Conservation (phyloP, 1,139 yeast species). For the Geotrichum fermentans region DNA sequence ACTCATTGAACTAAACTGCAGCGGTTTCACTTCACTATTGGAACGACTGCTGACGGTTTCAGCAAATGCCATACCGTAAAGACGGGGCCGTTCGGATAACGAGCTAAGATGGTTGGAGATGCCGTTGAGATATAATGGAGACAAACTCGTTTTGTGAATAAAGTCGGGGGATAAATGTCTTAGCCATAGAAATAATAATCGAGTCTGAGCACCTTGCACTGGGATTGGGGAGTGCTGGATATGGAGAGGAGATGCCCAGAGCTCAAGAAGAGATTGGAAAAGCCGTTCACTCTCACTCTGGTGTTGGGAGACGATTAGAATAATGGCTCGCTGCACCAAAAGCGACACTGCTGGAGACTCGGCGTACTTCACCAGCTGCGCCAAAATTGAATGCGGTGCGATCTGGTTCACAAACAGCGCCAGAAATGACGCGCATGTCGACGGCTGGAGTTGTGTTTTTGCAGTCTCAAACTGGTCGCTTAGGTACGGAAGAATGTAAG, state of each 20-base stretch:
- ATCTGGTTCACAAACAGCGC: background rate
- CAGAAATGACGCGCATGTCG: background rate
- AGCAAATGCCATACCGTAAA: constrained; percentile 47
- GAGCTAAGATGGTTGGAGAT: constrained; percentile 47
- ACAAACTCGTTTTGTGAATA: constrained; percentile 31
- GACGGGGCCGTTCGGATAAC: constrained; percentile 41
- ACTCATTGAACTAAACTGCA: constrained; percentile 41
- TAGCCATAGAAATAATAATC: constrained; percentile 28
- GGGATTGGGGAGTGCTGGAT: constrained; percentile 26
- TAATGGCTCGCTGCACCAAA: constrained; percentile 6
- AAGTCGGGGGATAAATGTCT: constrained; percentile 28
- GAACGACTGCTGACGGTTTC: constrained; percentile 43
- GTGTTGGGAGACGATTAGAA: constrained; percentile 1
- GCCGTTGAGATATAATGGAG: constrained; percentile 40
- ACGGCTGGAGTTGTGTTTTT: background rate
- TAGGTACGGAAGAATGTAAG: constrained; percentile 15
- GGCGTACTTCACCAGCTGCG: constrained; percentile 10
- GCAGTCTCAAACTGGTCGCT: background rate
- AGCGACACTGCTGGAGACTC: constrained; percentile 1
- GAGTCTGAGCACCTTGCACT: constrained; percentile 30
- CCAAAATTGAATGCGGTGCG: constrained; percentile 1
- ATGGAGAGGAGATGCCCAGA: constrained; percentile 28
- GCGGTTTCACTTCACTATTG: constrained; percentile 30
- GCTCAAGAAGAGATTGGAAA: constrained; percentile 23
- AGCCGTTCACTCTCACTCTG: constrained; percentile 8